Evolutionary conservation across 768 basidiomycete genomes (phyloP), one percentile per base, ranked within the genome.

Genomic region (Cystobasidium onofrii): DNA sequence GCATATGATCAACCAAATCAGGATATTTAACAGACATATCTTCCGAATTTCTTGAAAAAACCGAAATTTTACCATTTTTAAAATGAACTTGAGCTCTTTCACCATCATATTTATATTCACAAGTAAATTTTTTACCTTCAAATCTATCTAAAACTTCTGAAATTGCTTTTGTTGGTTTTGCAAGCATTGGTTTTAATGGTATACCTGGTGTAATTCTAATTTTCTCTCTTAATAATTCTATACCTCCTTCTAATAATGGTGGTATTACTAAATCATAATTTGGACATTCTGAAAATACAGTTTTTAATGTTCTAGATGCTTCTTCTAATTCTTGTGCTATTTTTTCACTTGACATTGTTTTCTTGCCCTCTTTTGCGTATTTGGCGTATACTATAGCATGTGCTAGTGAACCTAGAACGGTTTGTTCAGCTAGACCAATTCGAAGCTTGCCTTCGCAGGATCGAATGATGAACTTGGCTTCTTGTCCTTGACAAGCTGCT

Each of bases 21-120:
- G 96, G 96, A 83, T 98, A 99, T 80, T 99, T 99, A 81, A 92
- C 92, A 80, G 90, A 93, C 96, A 98, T 99, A 77, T 99, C 93
- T 81, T 99, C 96, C 29, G 93, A 96, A 81, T 99, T 99, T 71
- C 96, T 84, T 17, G 63, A 73, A 82, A 97, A 99, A 52, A 99
- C 88, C n/a, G 86, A 86, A 23, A 99, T 88, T 2, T 84, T 86
- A 0, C 93, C 95, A 78, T 92, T 86, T 60, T 92, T 83, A 79
- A 85, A 87, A 81, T 99, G 96, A 1, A 95, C 89, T 88, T 90
- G 76, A 18, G 96, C 96, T 60, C 96, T 88, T 81, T 99, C 96
- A 7, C 96, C 96, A 76, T 99, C 96, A 77, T 99, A 99, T 81
- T 99, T 99, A 83, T 99, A 99, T 83, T 99, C 96, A 82, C 94